phyloP scores from a whole-genome alignment of 768 basidiomycete genomes.

The Xerocomus potaroensis region DNA sequence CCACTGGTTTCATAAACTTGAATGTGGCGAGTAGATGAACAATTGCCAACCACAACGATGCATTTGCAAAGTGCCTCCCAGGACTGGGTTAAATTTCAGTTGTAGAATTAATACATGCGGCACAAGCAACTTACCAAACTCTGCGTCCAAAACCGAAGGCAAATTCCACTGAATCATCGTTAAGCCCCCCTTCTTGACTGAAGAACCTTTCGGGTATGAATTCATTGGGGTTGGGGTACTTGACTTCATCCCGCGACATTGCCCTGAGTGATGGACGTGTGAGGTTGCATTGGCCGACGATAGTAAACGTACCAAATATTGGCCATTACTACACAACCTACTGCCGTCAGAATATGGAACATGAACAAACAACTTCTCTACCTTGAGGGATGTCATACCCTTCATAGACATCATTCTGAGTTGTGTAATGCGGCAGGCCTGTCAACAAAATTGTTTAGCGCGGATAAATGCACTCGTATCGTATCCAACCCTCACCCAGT shows the following conservation, averaged over 20 bases:
- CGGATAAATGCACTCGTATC: background rate
- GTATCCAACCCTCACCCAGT: conserved; percentile 16
- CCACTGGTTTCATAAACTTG: conserved; percentile 27
- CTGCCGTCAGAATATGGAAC: too few species aligned
- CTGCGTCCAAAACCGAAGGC: conserved; percentile 31
- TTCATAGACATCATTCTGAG: conserved; percentile 22
- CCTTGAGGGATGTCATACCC: conserved; percentile 27
- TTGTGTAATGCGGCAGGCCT: conserved; percentile 30
- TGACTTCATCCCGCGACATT: conserved; percentile 26
- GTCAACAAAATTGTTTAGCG: background rate
- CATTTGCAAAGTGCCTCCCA: conserved; percentile 29
- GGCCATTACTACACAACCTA: conserved; percentile 21
- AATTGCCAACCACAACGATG: conserved; percentile 31
- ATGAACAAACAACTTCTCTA: background rate
- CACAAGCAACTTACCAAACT: conserved; percentile 14
- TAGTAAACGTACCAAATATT: conserved; percentile 23
- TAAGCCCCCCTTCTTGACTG: conserved; percentile 20
- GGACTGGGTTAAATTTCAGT: conserved; percentile 15
- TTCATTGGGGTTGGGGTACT: conserved; percentile 24
- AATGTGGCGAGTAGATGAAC: conserved; percentile 28
- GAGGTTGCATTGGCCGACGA: background rate
- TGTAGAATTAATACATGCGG: background rate
- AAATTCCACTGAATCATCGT: conserved; percentile 20
- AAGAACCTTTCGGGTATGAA: conserved; percentile 31
- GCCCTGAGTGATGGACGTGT: conserved; percentile 19